phyloP scores from a whole-genome alignment of 495 filamentous ascomycete species.

The Xylaria acuta region DNA sequence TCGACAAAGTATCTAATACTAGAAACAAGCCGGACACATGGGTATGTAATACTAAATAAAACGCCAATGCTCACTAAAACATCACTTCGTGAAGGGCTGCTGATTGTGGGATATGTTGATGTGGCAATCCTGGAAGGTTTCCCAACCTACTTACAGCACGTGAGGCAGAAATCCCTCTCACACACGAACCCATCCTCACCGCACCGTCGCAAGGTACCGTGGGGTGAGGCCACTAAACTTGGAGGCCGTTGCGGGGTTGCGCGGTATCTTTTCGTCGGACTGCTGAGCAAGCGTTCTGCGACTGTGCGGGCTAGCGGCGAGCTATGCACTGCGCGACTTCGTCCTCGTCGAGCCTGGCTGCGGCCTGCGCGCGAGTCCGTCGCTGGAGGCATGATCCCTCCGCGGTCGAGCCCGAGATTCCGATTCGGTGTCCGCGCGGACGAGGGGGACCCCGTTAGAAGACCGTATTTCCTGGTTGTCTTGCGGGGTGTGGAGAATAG shows the following conservation, averaged over 20 bases:
- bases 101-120: neutral
- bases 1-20: neutral
- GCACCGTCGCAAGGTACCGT: slow-evolving; percentile 51
- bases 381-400: slow-evolving; percentile 22
- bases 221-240: slow-evolving; percentile 47
- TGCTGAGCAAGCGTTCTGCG: slow-evolving; percentile 24
- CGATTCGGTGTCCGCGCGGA: slow-evolving; percentile 21
- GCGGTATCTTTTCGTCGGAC: slow-evolving; percentile 13
- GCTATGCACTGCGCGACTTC: slow-evolving; percentile 28
- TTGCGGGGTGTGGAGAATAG: slow-evolving; percentile 26
- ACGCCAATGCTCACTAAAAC: neutral
- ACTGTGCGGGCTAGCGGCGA: slow-evolving; percentile 34
- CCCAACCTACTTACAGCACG: slow-evolving; percentile 39
- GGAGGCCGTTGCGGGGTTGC: slow-evolving; percentile 1
- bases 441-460: slow-evolving; percentile 15
- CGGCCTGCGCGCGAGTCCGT: slow-evolving; percentile 33
- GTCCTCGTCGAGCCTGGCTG: neutral
- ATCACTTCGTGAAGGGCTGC: neutral
- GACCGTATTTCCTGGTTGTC: slow-evolving; percentile 18
- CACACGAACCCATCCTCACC: slow-evolving; percentile 56
- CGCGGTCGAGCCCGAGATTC: slow-evolving; percentile 9
- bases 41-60: neutral
- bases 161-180: slow-evolving; percentile 56
- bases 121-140: neutral
- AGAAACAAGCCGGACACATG: neutral